Evolutionary conservation across 1,284 basidiomycete species (phyloP), one percentile per base, ranked within the genome.

Genomic region (Moniliophthora roreri): DNA sequence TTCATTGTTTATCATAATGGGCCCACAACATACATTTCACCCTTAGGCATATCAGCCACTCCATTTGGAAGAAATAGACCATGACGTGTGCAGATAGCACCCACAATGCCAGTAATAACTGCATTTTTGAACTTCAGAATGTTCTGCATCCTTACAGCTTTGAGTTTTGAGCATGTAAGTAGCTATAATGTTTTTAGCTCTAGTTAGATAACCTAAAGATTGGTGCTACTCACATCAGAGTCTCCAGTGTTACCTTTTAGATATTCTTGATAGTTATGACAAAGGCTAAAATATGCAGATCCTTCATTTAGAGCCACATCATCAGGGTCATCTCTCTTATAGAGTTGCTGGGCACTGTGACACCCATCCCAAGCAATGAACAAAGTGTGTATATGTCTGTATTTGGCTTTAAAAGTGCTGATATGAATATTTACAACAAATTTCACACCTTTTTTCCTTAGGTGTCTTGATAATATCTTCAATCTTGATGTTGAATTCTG

Each of bases 351-450:
- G 0, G 64, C 55, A 10, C 58, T 56, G 57, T 60, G 65, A 50
- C 63, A 65, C 9, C 69, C 66, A 55, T 71, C 69, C 2, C 42
- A 45, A 0, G 62, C 62, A 3, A 66, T 23, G 26, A 58, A 65
- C 1, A 63, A n/a, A 2, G 60, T 67, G 21, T 4, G 4, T 15
- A 13, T 61, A 59, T 35, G 58, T 63, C 46, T 66, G 62, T 4
- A 38, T 7, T 38, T 9, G 13, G 24, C 15, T 15, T 53, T 36
- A 9, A 48, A 50, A 15, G 48, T 37, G n/a, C 51, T 51, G 13
- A 7, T 5, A 32, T 20, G 53, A 23, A 42, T 48, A 37, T 11
- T 23, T 7, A 7, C 21, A n/a, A 32, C 41, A 44, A 7, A 18
- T 51, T 34, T 40, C 52, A 20, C 44, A 63, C 60, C 49, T 53